Conservation (phyloP, 2,329 filamentous ascomycete genomes). For the Orbilia oligospora region DNA sequence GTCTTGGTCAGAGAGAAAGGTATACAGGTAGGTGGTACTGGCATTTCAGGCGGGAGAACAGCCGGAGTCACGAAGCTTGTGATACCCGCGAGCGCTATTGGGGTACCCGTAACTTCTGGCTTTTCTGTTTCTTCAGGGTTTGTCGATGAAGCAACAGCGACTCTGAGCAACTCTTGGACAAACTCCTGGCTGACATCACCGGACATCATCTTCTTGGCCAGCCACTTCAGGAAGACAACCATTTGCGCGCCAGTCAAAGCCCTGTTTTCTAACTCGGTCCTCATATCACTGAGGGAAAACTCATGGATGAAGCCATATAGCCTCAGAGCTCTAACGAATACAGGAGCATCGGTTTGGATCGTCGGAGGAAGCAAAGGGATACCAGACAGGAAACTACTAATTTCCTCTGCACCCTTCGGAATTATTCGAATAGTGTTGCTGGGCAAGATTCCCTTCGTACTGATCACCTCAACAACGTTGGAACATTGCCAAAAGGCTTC, state of each 20-base stretch:
- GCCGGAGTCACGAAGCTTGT: conserved; percentile 81
- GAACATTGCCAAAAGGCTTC: conserved; percentile 97
- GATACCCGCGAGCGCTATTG: conserved; percentile 81
- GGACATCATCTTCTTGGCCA: conserved; percentile 78
- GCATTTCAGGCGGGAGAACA: conserved; percentile 84
- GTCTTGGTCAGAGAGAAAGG: conserved; percentile 85
- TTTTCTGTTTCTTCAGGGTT: conserved; percentile 56
- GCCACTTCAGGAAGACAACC: conserved; percentile 86
- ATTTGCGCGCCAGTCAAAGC: conserved; percentile 85
- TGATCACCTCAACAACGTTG: conserved; percentile 87
- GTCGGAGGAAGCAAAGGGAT: conserved; percentile 88
- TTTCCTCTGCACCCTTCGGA: conserved; percentile 74
- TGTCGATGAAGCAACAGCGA: conserved; percentile 77
- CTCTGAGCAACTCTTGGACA: conserved; percentile 80
- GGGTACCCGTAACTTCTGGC: conserved; percentile 72
- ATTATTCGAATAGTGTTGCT: conserved; percentile 85
- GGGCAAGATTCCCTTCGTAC: conserved; percentile 87
- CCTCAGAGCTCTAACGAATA: conserved; percentile 83
- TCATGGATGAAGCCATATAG: conserved; percentile 89
- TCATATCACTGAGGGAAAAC: conserved; percentile 89
- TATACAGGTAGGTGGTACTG: conserved; percentile 84
- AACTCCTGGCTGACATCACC: conserved; percentile 80
- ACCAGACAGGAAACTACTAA: conserved; percentile 83
- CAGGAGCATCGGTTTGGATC: conserved; percentile 76
- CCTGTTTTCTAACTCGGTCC: conserved; percentile 83